Evolutionary conservation across 345 rosid genomes (phyloP), one percentile per base, ranked within the genome.

Genomic region (Corymbia maculata): DNA sequence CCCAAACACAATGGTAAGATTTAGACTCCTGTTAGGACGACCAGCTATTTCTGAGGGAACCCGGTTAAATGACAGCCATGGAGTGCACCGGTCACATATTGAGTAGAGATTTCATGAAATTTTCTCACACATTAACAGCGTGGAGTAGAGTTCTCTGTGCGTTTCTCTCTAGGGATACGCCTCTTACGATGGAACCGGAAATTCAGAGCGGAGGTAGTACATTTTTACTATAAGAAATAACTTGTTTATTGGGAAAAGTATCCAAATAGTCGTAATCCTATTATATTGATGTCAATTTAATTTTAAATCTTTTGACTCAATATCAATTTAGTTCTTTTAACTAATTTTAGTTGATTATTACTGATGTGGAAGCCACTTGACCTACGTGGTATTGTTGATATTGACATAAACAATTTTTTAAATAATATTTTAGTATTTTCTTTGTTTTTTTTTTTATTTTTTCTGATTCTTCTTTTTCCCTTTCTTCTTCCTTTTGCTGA

Each of bases 351-450:
- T 2, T 0, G 28, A 21, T 21, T 22, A 55, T 22, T 55, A 5
- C 28, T 55, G 21, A 55, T 0, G 12, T 22, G 61, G 28, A 22
- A 0, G 28, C 13, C 0, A 5, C 2, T 1, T 0, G 6, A 11
- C 11, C 28, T 36, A 36, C 42, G 4, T 36, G 42, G 42, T 36
- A 36, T 36, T 36, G 4, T 36, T 36, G 42, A 4, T 36, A 4
- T 36, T 36, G 4, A 36, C 42, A 4, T 36, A 4, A 36, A 36
- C 42, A 36, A 36, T 36, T 36, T 36, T 36, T 36, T 36, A 36
- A 36, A 36, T 36, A 36, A 36, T 36, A 36, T 36, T 36, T 36
- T 36, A 36, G 4, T 36, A 36, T 36, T 36, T 36, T 36, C 42
- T 36, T 36, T 36, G 42, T 36, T 36, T 36, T 36, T 36, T 2